Evolutionary conservation across 371 early-diverging fungal genomes (phyloP).

Genomic region (Saksenaea vasiformis): DNA sequence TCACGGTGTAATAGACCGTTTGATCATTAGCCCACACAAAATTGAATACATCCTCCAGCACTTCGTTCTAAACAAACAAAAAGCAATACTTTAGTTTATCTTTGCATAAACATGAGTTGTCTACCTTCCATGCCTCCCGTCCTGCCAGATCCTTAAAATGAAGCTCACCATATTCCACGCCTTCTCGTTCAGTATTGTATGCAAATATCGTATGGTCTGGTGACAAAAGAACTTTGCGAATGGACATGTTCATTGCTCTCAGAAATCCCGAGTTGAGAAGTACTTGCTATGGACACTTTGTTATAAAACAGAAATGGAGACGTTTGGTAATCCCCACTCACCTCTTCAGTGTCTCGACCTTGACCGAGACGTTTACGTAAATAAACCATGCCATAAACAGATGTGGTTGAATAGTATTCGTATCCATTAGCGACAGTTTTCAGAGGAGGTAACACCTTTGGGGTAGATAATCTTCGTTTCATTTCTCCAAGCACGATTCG

Average conservation of each 20-base stretch:
- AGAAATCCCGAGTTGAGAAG: conserved; percentile 59
- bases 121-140: conserved; percentile 41
- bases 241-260: conserved; percentile 49
- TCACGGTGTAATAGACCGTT: conserved; percentile 73
- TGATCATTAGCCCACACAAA: conserved; percentile 78
- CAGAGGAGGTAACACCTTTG: conserved; percentile 48
- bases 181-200: conserved; percentile 60
- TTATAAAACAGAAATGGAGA: background rate
- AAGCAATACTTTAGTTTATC: background rate
- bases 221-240: conserved; percentile 63
- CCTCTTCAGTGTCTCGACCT: conserved; percentile 49
- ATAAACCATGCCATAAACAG: conserved; percentile 59
- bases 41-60: conserved; percentile 73
- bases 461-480: conserved; percentile 52
- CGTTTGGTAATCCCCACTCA: conserved; percentile 10
- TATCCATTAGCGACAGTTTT: conserved; percentile 58
- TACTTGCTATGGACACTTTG: conserved; percentile 49
- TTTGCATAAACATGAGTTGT: background rate
- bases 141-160: conserved; percentile 55
- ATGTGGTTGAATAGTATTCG: conserved; percentile 65
- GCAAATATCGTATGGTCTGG: conserved; percentile 64
- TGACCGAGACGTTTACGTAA: conserved; percentile 51
- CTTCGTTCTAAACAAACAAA: conserved; percentile 42
- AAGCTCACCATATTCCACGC: conserved; percentile 68
- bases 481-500: conserved; percentile 53